Percentiles rank a stretch among this genome's conserved stretches.
Evolutionary conservation across 1,284 basidiomycete species (phyloP).

Genomic region (Anthracocystis walkeri): DNA sequence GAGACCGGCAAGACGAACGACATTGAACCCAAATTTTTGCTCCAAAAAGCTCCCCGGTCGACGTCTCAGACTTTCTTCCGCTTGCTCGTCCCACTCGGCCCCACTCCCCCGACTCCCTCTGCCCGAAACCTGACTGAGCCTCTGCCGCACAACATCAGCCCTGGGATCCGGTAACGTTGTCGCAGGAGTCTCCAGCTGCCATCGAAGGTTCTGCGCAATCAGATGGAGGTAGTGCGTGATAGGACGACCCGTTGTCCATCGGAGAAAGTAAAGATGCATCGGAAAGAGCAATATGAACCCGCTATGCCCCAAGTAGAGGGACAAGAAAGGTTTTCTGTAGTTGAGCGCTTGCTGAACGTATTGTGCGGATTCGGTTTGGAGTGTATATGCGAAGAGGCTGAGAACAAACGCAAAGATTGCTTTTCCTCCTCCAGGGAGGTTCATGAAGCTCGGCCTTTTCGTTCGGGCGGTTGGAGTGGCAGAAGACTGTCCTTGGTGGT

Average conservation of each 20-base stretch:
- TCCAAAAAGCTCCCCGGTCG: constrained; percentile 23
- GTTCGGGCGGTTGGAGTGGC: background rate
- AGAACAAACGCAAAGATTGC: constrained; percentile 60
- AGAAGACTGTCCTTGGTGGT: background rate
- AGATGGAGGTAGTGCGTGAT: constrained; percentile 55
- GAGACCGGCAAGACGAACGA: constrained; percentile 39
- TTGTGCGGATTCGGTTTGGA: constrained; percentile 68
- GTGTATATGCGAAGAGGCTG: constrained; percentile 62
- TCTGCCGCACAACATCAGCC: constrained; percentile 41
- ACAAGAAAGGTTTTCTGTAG: constrained; percentile 65
- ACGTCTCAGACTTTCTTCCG: constrained; percentile 14
- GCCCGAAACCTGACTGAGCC: constrained; percentile 39
- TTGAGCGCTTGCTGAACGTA: constrained; percentile 64
- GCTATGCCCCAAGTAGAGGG: constrained; percentile 65
- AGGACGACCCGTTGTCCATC: constrained; percentile 36
- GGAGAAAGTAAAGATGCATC: constrained; percentile 58
- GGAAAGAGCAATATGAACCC: constrained; percentile 63
- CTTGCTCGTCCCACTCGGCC: constrained; percentile 2
- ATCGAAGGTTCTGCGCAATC: constrained; percentile 59
- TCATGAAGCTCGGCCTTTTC: constrained; percentile 29
- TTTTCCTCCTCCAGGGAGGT: constrained; percentile 45
- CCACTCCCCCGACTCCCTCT: constrained; percentile 11
- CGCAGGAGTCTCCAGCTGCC: constrained; percentile 57
- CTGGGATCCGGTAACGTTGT: constrained; percentile 25
- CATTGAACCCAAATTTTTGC: constrained; percentile 44